Conservation (phyloP, 441 rosid genomes). For the Pelargonium citronellum region DNA sequence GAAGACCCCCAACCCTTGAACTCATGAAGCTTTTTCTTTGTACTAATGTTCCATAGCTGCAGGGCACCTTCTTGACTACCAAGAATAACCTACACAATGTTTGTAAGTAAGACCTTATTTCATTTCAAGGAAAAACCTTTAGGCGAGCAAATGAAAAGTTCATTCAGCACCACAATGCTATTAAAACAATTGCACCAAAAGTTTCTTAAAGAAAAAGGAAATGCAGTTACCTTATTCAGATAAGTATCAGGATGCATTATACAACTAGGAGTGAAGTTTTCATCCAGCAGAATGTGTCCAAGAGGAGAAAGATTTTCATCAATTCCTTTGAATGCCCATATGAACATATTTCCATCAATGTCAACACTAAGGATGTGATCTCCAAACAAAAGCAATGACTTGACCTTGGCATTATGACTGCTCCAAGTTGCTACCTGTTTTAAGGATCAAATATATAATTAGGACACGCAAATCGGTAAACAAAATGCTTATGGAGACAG, state of each 20-base stretch:
- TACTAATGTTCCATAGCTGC: slow-evolving; percentile 93
- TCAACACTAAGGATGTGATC: slow-evolving; percentile 80
- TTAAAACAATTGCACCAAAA: not conserved
- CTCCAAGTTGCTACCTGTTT: slow-evolving; percentile 82
- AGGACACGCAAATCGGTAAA: not conserved
- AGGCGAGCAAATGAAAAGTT: not conserved
- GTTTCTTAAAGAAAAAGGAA: not conserved
- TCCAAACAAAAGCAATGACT: slow-evolving; percentile 67
- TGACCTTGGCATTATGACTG: slow-evolving; percentile 70
- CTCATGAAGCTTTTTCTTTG: slow-evolving; percentile 71
- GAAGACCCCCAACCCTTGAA: slow-evolving; percentile 83
- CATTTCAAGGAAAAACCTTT: not conserved
- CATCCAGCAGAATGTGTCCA: slow-evolving; percentile 51
- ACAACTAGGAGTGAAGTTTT: slow-evolving; percentile 60
- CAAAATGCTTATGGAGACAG: not conserved
- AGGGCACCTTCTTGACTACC: slow-evolving; percentile 80
- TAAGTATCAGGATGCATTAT: slow-evolving; percentile 93
- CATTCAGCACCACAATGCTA: not conserved
- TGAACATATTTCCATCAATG: slow-evolving; percentile 58
- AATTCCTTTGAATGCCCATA: slow-evolving; percentile 78
- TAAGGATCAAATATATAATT: slow-evolving; percentile 17
- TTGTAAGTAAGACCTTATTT: slow-evolving; percentile 9
- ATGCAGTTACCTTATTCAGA: slow-evolving; percentile 60
- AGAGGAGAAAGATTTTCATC: slow-evolving; percentile 51
- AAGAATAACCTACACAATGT: slow-evolving; percentile 52